These are phyloP conservation scores for Elongisporangium undulatum DNA, from an alignment of 352 stramenopile species.

Conservation along the genomic window DNA sequence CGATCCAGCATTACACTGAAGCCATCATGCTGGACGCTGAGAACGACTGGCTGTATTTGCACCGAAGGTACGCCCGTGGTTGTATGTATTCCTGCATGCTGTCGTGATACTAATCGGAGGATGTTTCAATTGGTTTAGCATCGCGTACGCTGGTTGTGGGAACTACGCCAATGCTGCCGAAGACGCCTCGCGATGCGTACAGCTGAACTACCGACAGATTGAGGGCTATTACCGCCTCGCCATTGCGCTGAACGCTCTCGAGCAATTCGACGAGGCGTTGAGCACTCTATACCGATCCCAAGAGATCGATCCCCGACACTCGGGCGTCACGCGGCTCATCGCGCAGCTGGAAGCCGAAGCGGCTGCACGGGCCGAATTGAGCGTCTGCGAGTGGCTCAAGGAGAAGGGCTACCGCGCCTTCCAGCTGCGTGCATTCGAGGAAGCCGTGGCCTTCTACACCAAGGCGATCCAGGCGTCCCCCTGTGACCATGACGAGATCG, in stretches of 20 bases:
- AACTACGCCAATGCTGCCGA: conserved; percentile 39
- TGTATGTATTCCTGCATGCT: not conserved
- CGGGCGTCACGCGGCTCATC: conserved; percentile 40
- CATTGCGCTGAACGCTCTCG: conserved; percentile 33
- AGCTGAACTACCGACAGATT: conserved; percentile 54
- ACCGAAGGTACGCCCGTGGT: conserved; percentile 22
- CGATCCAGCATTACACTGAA: conserved; percentile 43
- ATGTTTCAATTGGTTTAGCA: conserved; percentile 14
- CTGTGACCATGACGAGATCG: conserved; percentile 42
- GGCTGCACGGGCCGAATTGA: conserved; percentile 25
- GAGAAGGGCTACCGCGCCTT: conserved; percentile 90
- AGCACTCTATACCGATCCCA: conserved; percentile 45
- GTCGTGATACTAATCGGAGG: not conserved
- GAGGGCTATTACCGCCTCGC: conserved; percentile 55
- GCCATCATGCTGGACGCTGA: conserved; percentile 38
- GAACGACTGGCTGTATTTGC: conserved; percentile 51
- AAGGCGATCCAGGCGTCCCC: conserved; percentile 69
- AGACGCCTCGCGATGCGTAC: conserved; percentile 49
- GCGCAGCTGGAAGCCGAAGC: conserved; percentile 39
- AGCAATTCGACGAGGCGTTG: conserved; percentile 47
- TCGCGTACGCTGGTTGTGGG: conserved; percentile 28
- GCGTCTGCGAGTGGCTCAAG: conserved; percentile 43
- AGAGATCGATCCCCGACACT: conserved; percentile 40
- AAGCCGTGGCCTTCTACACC: conserved; percentile 91
- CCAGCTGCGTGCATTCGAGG: conserved; percentile 81